Conservation (phyloP, 78 protist species). For the Tieghemostelium lacteum region DNA sequence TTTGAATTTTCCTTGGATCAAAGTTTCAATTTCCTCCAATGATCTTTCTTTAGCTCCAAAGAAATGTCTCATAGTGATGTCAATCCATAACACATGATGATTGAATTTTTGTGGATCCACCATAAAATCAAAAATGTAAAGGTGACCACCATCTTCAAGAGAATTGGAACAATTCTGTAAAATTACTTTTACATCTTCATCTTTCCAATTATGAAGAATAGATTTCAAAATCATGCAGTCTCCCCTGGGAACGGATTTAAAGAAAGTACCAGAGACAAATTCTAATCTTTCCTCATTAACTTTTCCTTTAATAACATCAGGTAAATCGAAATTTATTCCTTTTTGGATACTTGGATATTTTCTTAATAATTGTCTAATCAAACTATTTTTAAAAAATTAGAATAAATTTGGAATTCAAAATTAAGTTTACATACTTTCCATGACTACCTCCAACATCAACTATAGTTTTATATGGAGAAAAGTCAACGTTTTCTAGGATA, state of each 20-base stretch:
- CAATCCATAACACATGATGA: too few species aligned
- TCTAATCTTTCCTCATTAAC: background rate
- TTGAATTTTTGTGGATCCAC: too few species aligned
- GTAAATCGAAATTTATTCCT: slow-evolving; percentile 16
- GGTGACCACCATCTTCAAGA: background rate
- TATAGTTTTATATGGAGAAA: background rate
- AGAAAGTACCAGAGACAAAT: slow-evolving; percentile 14
- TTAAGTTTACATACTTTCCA: background rate
- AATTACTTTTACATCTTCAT: slow-evolving; percentile 1
- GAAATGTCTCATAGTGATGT: too few species aligned
- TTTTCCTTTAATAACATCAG: background rate
- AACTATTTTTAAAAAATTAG: background rate
- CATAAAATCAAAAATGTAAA: background rate
- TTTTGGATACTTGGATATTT: background rate
- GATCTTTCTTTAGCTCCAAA: too few species aligned
- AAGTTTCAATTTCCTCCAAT: too few species aligned
- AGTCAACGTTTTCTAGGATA: background rate
- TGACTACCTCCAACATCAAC: slow-evolving; percentile 48
- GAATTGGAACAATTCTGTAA: background rate
- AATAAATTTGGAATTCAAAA: background rate
- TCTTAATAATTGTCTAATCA: background rate
- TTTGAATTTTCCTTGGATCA: too few species aligned
- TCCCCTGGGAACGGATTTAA: background rate
- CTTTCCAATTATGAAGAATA: slow-evolving; percentile 17
- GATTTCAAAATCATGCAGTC: background rate